Evolutionary conservation across 2,329 filamentous ascomycete species (phyloP), one percentile per base, ranked within the genome.

Genomic region (Aspergillus oerlinghausenensis): DNA sequence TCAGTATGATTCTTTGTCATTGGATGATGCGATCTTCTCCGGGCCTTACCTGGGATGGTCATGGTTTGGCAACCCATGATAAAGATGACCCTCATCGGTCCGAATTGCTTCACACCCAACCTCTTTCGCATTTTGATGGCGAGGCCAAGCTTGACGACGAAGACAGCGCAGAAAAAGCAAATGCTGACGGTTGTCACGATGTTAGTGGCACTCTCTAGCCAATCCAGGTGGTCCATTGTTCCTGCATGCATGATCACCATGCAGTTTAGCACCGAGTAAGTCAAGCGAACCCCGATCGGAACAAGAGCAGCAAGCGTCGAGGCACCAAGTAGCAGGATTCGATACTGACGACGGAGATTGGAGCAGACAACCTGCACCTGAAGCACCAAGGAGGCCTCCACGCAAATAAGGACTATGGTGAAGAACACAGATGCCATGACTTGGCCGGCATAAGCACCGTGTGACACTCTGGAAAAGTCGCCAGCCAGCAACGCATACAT

Each of bases 1-100:
- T 26, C 19, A 29, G 35, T 40, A 17, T 14, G n/a, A 9, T 26
- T 26, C 43, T 58, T 6, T 17, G 4, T 29, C n/a, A 59, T 69
- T 63, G 67, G 65, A 60, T 43, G 26, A 25, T 40, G 4, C 17
- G 7, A 23, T 9, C 32, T 26, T 11, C 1, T 21, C 6, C 4
- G 25, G 21, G 38, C 42, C 35, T 14, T 75, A 86, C 85, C 81
- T 67, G 86, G 86, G 59, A 88, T 76, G 35, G 85, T 66, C 77
- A 89, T 79, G 1, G 85, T 88, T 71, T 88, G 85, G 59, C 82
- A 85, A 50, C 84, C 83, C 80, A 88, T 87, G 64, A 88, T 80
- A 68, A 86, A 86, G 59, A 88, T 82, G 55, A 86, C 80, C 63
- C 86, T 83, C 78, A 88, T 84, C 1, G 84, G 82, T 9, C 84